Percentiles rank a stretch among this genome's conserved stretches.
phyloP scores from a whole-genome alignment of 108 stramenopile genomes.

The Pseudonitzschia multistriata region DNA sequence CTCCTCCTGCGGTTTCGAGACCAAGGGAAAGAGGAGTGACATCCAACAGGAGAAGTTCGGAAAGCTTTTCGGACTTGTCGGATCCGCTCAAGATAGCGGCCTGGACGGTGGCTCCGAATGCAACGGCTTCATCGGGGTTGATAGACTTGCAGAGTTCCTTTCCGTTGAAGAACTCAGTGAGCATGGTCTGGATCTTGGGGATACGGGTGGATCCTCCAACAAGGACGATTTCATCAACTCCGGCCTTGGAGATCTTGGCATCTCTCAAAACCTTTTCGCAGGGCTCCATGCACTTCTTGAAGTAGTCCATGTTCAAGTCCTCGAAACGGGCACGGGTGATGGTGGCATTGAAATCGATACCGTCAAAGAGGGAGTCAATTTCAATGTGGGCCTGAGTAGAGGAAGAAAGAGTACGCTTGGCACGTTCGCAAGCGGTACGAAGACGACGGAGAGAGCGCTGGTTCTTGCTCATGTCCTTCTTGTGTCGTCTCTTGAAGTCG shows the following conservation, averaged over 20 bases:
- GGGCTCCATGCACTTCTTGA: constrained; percentile 99
- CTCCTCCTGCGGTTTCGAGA: constrained; percentile 95
- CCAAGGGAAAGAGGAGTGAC: constrained; percentile 98
- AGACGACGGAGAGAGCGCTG: constrained; percentile 98
- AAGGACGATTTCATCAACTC: constrained; percentile 94
- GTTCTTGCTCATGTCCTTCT: constrained; percentile 89
- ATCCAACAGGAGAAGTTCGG: constrained; percentile 94
- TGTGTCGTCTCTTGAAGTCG: constrained; percentile 94
- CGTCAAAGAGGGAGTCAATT: constrained; percentile 98
- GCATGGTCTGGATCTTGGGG: constrained; percentile 94
- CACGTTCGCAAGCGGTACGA: constrained; percentile 99
- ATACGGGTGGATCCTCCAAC: constrained; percentile 99
- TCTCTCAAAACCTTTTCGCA: constrained; percentile 98
- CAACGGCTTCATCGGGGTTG: constrained; percentile 97
- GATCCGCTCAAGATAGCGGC: constrained; percentile 92
- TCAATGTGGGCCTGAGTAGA: constrained; percentile 99
- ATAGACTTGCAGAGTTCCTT: constrained; percentile 98
- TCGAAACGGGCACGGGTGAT: constrained; percentile 97
- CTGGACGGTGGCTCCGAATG: constrained; percentile 94
- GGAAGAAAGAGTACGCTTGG: constrained; percentile 98
- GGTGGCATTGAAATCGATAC: constrained; percentile 98
- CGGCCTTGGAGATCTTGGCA: constrained; percentile 94
- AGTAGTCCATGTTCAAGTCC: constrained; percentile 97
- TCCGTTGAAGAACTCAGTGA: constrained; percentile 98
- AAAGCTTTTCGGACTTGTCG: constrained; percentile 96